These are phyloP conservation scores for Physcomitrium patens DNA, from an alignment of 225 moss, liverwort and hornwort species.

Conservation along the genomic window DNA sequence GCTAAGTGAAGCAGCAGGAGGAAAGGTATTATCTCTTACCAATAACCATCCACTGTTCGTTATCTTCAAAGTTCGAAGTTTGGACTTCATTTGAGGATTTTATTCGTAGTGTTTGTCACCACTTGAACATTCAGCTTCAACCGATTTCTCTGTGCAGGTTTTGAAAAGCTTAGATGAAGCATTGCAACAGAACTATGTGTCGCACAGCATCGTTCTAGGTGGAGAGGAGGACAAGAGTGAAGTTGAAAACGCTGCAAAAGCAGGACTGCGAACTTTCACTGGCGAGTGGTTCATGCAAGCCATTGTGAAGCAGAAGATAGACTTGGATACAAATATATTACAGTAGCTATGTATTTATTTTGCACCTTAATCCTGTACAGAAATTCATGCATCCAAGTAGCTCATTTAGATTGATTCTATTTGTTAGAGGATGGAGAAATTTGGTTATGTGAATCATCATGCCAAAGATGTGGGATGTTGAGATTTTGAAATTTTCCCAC, in stretches of 20 bases:
- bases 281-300: constrained; percentile 88
- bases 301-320: constrained; percentile 74
- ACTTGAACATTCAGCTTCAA: too few relatives aligned
- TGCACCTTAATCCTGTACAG: neutral
- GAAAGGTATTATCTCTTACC: constrained; percentile 55
- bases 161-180: constrained; percentile 61
- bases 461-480: too few relatives aligned
- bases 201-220: constrained; percentile 48
- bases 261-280: constrained; percentile 56
- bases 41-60: too few relatives aligned
- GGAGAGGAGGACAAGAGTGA: constrained; percentile 67
- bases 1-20: constrained; percentile 76
- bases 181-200: constrained; percentile 46
- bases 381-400: neutral
- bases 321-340: constrained; percentile 39
- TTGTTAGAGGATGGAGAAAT: too few relatives aligned
- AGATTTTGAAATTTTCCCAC: too few relatives aligned
- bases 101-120: too few relatives aligned
- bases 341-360: constrained; percentile 14
- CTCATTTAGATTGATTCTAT: too few relatives aligned
- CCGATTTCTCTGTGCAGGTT: constrained; percentile 42
- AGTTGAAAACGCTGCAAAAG: constrained; percentile 53
- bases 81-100: too few relatives aligned
- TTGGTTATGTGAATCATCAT: too few relatives aligned
- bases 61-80: too few relatives aligned